A percentile compares a stretch with the other conserved stretches of the same genome.
These are phyloP conservation scores for Penicillium riverlandense DNA, from an alignment of 495 filamentous ascomycete genomes.

Conservation along the genomic window DNA sequence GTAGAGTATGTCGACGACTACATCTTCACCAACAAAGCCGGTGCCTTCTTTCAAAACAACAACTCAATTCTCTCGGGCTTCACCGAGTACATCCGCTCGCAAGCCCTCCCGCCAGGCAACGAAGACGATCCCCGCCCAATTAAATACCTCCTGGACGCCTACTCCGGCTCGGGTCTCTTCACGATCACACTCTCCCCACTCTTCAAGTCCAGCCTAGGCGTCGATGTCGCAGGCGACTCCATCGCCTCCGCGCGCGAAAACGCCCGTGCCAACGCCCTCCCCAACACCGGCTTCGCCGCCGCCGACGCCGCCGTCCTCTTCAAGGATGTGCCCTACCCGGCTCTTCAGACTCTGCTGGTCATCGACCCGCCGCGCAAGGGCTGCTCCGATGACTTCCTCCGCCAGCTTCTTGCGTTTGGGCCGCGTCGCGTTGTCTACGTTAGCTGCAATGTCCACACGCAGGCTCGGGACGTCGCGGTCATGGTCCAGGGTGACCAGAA, in stretches of 20 bases:
- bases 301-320: slow-evolving; percentile 83
- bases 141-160: slow-evolving; percentile 89
- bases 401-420: slow-evolving; percentile 67
- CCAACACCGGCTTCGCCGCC: slow-evolving; percentile 67
- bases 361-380: slow-evolving; percentile 94
- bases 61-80: slow-evolving; percentile 93
- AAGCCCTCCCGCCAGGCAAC: slow-evolving; percentile 50
- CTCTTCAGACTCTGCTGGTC: slow-evolving; percentile 78
- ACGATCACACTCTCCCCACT: slow-evolving; percentile 83
- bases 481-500: slow-evolving; percentile 60
- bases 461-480: slow-evolving; percentile 84
- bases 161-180: slow-evolving; percentile 95
- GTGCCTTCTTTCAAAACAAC: slow-evolving; percentile 98
- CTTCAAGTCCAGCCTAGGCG: slow-evolving; percentile 63
- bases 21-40: slow-evolving; percentile 82
- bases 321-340: slow-evolving; percentile 57
- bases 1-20: slow-evolving; percentile 84
- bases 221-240: slow-evolving; percentile 63
- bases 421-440: slow-evolving; percentile 85
- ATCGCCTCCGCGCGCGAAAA: slow-evolving; percentile 72
- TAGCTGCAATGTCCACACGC: slow-evolving; percentile 95
- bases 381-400: slow-evolving; percentile 77
- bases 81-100: slow-evolving; percentile 81
- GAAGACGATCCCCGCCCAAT: slow-evolving; percentile 40
- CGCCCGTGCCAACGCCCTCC: slow-evolving; percentile 68